These are phyloP conservation scores for Cubamyces sp. DNA, from an alignment of 768 basidiomycete species.

Conservation along the genomic window DNA sequence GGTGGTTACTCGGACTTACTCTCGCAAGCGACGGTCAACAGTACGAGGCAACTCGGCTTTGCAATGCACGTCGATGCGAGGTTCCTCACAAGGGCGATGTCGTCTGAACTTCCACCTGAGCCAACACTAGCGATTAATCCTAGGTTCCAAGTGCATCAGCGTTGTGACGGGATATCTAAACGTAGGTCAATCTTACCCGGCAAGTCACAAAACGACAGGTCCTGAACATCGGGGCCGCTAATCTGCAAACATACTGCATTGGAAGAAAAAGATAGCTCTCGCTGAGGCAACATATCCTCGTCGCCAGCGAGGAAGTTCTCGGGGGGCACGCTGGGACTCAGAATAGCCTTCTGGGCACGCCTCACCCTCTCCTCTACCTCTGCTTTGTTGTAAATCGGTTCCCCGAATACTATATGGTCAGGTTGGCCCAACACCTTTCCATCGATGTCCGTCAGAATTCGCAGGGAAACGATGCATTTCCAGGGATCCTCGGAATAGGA, in stretches of 20 bases:
- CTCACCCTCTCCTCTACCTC: slow-evolving; percentile 69
- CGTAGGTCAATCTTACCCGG: slow-evolving; percentile 36
- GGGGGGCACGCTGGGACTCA: slow-evolving; percentile 52
- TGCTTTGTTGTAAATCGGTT: slow-evolving; percentile 50
- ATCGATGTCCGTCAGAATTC: slow-evolving; percentile 34
- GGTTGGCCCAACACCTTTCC: slow-evolving; percentile 41
- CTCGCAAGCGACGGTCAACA: slow-evolving; percentile 66
- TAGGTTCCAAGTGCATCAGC: slow-evolving; percentile 25
- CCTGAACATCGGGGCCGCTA: slow-evolving; percentile 41
- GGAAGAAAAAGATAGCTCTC: slow-evolving; percentile 39
- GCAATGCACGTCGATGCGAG: slow-evolving; percentile 63
- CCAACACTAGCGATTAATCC: slow-evolving; percentile 54
- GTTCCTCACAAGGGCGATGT: slow-evolving; percentile 64
- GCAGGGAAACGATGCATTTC: slow-evolving; percentile 40
- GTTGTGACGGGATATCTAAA: background rate
- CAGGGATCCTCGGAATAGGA: slow-evolving; percentile 35
- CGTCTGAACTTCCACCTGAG: slow-evolving; percentile 49
- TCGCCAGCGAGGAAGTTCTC: slow-evolving; percentile 44
- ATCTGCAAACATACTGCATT: slow-evolving; percentile 44
- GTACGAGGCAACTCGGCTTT: slow-evolving; percentile 62
- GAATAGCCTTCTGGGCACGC: slow-evolving; percentile 65
- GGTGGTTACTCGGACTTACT: slow-evolving; percentile 45
- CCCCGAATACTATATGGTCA: slow-evolving; percentile 33
- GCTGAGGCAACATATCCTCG: background rate
- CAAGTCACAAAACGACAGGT: slow-evolving; percentile 46